These are phyloP conservation scores for Lanmaoa pseudosensibilis DNA, from an alignment of 768 basidiomycete species.

Conservation along the genomic window DNA sequence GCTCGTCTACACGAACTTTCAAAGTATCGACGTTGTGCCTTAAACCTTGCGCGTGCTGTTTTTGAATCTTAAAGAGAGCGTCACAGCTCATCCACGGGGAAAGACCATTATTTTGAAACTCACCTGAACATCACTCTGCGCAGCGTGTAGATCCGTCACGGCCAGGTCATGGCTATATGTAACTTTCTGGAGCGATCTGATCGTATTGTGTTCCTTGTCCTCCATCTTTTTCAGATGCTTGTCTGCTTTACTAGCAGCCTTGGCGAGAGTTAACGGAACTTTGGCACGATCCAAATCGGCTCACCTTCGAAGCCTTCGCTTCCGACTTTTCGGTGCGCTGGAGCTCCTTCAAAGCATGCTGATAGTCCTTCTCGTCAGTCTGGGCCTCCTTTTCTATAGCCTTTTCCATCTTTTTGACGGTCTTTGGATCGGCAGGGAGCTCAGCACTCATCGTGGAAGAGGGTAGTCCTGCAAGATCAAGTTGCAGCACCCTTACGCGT, in stretches of 20 bases:
- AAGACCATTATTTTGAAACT: neutral
- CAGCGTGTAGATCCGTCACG: conserved; percentile 40
- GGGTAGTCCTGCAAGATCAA: neutral
- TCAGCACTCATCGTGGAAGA: conserved; percentile 23
- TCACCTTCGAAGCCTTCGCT: conserved; percentile 52
- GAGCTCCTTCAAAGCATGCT: conserved; percentile 56
- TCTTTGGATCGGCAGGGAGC: conserved; percentile 23
- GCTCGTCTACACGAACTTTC: conserved; percentile 22
- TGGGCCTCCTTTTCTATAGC: conserved; percentile 50
- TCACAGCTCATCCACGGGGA: neutral
- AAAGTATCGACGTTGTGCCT: conserved; percentile 19
- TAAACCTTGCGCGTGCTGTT: conserved; percentile 21
- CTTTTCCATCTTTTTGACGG: conserved; percentile 45
- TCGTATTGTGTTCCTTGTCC: conserved; percentile 49
- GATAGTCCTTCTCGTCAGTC: conserved; percentile 48
- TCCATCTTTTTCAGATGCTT: conserved; percentile 48
- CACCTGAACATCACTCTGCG: conserved; percentile 47
- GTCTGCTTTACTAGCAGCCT: conserved; percentile 49
- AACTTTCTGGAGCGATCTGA: conserved; percentile 53
- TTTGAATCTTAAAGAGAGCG: conserved; percentile 22
- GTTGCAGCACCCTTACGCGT: neutral
- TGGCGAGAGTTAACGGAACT: conserved; percentile 1
- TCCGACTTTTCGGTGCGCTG: conserved; percentile 52
- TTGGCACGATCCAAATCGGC: neutral
- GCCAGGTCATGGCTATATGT: conserved; percentile 53